phyloP scores from a whole-genome alignment of 2,329 filamentous ascomycete species.

The Exophiala phaeomuriformis region DNA sequence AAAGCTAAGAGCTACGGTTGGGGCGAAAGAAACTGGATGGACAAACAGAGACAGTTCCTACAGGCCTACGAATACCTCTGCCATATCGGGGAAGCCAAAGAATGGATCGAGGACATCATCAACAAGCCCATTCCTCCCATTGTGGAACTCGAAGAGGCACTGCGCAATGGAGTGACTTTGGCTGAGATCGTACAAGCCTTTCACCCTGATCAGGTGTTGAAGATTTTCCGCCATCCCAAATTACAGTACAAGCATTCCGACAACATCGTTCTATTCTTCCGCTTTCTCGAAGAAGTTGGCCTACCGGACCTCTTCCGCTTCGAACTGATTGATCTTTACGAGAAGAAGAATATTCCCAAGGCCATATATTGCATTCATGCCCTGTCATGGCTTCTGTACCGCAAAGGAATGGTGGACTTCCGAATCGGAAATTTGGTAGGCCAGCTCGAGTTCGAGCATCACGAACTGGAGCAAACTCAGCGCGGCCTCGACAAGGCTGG shows the following conservation, averaged over 20 bases:
- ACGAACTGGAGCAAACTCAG: conserved; percentile 93
- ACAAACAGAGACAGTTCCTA: conserved; percentile 91
- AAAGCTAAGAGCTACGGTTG: conserved; percentile 57
- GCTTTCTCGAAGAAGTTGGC: conserved; percentile 83
- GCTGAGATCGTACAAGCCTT: conserved; percentile 90
- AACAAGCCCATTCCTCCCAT: conserved; percentile 81
- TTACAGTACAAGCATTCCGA: conserved; percentile 94
- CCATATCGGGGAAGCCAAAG: conserved; percentile 96
- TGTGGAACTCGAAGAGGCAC: conserved; percentile 83
- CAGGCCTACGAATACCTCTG: conserved; percentile 98
- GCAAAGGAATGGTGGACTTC: conserved; percentile 91
- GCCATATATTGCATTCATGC: conserved; percentile 99
- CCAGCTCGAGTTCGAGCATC: conserved; percentile 93
- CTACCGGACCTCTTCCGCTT: conserved; percentile 94
- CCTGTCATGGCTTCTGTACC: conserved; percentile 91
- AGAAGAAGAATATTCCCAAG: conserved; percentile 99
- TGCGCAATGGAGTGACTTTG: conserved; percentile 86
- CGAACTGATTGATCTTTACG: conserved; percentile 93
- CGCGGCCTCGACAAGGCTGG: conserved; percentile 95
- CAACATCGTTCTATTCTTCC: conserved; percentile 95
- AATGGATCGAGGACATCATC: conserved; percentile 95
- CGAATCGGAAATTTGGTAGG: conserved; percentile 94
- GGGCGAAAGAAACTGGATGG: conserved; percentile 93
- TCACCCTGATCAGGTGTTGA: conserved; percentile 64
- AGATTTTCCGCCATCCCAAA: conserved; percentile 78